phyloP scores from a whole-genome alignment of 1,139 yeast species.

The Hemisphaericaspora xylofermentans region DNA sequence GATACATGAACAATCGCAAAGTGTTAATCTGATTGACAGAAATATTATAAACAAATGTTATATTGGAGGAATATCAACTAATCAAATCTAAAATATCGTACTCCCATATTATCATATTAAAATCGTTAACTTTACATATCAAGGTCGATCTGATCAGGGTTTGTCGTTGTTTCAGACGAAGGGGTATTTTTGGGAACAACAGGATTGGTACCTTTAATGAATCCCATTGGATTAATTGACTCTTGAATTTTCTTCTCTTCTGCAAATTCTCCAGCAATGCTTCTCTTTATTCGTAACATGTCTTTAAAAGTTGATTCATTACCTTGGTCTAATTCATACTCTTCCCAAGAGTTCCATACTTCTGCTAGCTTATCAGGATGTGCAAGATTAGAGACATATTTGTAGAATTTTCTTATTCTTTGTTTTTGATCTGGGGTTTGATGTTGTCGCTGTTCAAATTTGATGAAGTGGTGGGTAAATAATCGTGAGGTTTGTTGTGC shows the following conservation, averaged over 20 bases:
- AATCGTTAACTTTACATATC: no score
- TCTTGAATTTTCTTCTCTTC: constrained; percentile 23
- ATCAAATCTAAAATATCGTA: no score
- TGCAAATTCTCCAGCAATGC: constrained; percentile 29
- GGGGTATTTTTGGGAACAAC: neutral
- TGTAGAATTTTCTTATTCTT: constrained; percentile 63
- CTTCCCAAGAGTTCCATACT: constrained; percentile 68
- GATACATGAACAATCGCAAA: no score
- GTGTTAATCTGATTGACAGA: no score
- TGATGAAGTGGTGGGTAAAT: constrained; percentile 39
- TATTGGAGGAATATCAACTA: no score
- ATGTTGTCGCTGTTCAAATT: constrained; percentile 46
- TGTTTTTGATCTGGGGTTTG: constrained; percentile 31
- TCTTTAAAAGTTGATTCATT: constrained; percentile 70
- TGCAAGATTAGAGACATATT: constrained; percentile 30
- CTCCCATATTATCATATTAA: no score
- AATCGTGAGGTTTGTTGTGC: constrained; percentile 26
- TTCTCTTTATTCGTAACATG: constrained; percentile 65
- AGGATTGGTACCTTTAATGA: constrained; percentile 49
- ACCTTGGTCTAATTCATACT: constrained; percentile 72
- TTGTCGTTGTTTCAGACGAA: constrained; percentile 19
- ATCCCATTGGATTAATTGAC: constrained; percentile 49
- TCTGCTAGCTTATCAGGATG: constrained; percentile 23
- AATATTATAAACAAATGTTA: no score
- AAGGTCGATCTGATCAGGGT: constrained; percentile 72